Conservation (phyloP, 2,329 filamentous ascomycete species). For the Cercospora brassicicola region DNA sequence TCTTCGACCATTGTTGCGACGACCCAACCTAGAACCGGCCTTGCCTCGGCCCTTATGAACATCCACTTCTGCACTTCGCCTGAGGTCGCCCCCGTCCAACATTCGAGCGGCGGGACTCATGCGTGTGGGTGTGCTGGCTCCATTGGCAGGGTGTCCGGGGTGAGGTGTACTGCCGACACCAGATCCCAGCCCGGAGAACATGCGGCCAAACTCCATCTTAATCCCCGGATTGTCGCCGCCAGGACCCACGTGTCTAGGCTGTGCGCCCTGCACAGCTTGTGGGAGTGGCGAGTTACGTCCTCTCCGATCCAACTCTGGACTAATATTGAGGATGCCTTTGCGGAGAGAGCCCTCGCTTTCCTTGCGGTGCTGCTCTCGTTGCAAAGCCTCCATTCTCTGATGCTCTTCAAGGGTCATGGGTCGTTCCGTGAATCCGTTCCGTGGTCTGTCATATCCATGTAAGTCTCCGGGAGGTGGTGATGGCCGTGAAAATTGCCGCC, state of each 20-base stretch:
- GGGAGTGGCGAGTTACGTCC: constrained; percentile 85
- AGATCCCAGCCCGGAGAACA: constrained; percentile 89
- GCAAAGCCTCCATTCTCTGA: constrained; percentile 53
- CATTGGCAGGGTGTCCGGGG: constrained; percentile 50
- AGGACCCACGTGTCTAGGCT: constrained; percentile 75
- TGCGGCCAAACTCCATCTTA: constrained; percentile 90
- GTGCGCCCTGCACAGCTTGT: constrained; percentile 89
- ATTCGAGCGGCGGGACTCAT: constrained; percentile 36
- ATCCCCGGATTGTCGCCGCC: constrained; percentile 77
- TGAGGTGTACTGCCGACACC: constrained; percentile 59
- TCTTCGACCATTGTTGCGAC: constrained; percentile 61
- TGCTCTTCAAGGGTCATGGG: constrained; percentile 39
- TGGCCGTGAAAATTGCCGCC: constrained; percentile 33
- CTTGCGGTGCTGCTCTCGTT: constrained; percentile 46
- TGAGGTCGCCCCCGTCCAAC: constrained; percentile 33
- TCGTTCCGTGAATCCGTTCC: constrained; percentile 41
- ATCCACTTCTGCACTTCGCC: constrained; percentile 32
- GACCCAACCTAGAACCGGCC: constrained; percentile 43
- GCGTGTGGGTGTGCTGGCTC: constrained; percentile 55
- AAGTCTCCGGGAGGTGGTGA: constrained; percentile 32
- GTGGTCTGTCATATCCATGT: constrained; percentile 23
- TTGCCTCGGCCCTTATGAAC: constrained; percentile 42
- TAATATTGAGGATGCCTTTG: constrained; percentile 70
- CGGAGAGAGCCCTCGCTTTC: constrained; percentile 43
- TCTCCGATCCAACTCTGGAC: constrained; percentile 72